These are phyloP conservation scores for Aspergillus sp. DNA, from an alignment of 2,329 filamentous ascomycete species.

Conservation along the genomic window DNA sequence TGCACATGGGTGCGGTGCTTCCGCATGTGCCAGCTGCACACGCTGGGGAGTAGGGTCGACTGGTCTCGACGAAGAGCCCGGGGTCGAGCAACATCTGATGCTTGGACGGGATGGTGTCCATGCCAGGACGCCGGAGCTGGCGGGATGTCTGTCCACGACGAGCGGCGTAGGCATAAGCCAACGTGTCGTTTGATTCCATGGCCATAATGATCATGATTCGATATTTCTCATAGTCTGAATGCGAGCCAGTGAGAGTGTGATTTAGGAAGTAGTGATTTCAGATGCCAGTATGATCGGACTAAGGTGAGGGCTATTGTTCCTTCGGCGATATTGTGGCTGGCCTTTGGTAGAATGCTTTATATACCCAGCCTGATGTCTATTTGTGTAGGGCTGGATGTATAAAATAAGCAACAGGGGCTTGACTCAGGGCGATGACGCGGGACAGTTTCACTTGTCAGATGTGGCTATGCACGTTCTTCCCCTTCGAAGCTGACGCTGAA, in stretches of 20 bases:
- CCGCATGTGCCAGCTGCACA: background rate
- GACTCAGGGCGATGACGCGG: background rate
- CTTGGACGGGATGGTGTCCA: background rate
- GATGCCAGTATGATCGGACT: too few relatives aligned
- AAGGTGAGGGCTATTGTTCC: background rate
- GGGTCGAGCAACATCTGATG: background rate
- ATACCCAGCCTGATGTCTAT: background rate
- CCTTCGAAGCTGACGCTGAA: constrained; percentile 11
- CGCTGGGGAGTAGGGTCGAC: background rate
- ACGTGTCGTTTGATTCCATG: background rate
- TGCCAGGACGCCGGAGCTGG: background rate
- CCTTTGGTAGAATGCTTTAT: background rate
- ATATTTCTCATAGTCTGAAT: background rate
- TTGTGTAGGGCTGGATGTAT: background rate
- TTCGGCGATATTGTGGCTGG: background rate
- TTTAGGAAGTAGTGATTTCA: too few relatives aligned
- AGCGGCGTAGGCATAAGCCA: background rate
- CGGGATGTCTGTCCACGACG: background rate
- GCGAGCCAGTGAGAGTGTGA: background rate
- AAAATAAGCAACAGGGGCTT: constrained; percentile 4
- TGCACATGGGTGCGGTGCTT: background rate
- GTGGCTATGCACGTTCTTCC: constrained; percentile 19
- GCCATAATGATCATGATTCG: background rate
- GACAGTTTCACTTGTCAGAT: constrained; percentile 14
- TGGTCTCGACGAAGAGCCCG: background rate